These are phyloP conservation scores for Cordyceps sp. DNA, from an alignment of 2,329 filamentous ascomycete species.

Conservation along the genomic window DNA sequence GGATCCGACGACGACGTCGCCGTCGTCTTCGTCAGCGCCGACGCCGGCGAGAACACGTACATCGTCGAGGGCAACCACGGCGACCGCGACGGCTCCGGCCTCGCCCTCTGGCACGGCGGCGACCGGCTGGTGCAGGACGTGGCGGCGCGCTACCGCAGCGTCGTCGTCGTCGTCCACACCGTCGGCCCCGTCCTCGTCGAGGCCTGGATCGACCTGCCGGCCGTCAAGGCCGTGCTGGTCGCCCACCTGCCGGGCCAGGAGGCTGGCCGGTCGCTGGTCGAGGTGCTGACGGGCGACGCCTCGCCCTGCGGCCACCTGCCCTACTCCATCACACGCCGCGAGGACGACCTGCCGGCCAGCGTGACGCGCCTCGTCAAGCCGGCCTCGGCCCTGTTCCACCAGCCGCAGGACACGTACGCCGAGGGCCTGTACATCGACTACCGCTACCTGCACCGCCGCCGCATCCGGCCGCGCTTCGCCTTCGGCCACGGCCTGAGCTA, in stretches of 20 bases:
- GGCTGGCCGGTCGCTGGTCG: conserved; percentile 64
- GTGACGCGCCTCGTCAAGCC: conserved; percentile 22
- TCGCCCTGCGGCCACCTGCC: conserved; percentile 69
- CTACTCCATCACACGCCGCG: conserved; percentile 64
- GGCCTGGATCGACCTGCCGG: conserved; percentile 59
- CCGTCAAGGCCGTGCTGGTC: conserved; percentile 62
- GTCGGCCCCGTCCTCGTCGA: conserved; percentile 74
- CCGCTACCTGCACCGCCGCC: conserved; percentile 30
- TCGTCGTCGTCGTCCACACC: conserved; percentile 74
- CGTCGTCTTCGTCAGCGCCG: too few relatives aligned
- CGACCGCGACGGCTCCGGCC: conserved; percentile 51
- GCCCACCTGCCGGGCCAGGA: conserved; percentile 82
- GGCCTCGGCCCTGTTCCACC: conserved; percentile 30
- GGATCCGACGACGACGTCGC: too few relatives aligned
- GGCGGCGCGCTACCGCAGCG: conserved; percentile 32
- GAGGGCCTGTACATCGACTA: conserved; percentile 40
- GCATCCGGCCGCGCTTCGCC: conserved; percentile 30
- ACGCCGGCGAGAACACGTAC: too few relatives aligned
- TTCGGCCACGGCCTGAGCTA: conserved; percentile 42
- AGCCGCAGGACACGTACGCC: conserved; percentile 47
- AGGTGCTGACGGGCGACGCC: conserved; percentile 62
- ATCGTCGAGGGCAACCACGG: conserved; percentile 44
- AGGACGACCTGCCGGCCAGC: conserved; percentile 53
- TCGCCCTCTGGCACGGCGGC: conserved; percentile 59
- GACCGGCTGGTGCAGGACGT: conserved; percentile 59